Conservation (phyloP, 768 basidiomycete genomes). For the Boletus subcaerulescens region DNA sequence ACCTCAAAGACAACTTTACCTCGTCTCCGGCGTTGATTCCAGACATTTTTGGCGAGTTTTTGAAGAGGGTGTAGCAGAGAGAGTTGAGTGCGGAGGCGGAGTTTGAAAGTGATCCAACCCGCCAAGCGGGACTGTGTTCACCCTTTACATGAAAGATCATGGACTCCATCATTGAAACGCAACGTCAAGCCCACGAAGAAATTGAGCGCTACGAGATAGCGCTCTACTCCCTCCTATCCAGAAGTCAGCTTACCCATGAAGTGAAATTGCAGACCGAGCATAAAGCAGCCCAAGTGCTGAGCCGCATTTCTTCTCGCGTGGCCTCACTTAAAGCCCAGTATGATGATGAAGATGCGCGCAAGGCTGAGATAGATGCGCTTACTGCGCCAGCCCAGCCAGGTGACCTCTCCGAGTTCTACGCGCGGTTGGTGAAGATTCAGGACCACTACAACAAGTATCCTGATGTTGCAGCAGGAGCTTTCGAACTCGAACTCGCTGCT, state of each 20-base stretch:
- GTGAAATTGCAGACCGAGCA: constrained; percentile 73
- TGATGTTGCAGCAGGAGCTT: constrained; percentile 75
- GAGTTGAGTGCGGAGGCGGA: constrained; percentile 38
- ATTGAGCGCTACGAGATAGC: constrained; percentile 89
- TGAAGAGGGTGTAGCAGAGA: constrained; percentile 33
- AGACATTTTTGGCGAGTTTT: constrained; percentile 57
- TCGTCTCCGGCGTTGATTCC: constrained; percentile 87
- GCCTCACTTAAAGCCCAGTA: constrained; percentile 68
- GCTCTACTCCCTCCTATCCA: constrained; percentile 78
- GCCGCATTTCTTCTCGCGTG: constrained; percentile 72
- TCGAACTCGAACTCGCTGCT: constrained; percentile 80
- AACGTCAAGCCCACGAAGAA: constrained; percentile 94
- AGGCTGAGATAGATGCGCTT: constrained; percentile 61
- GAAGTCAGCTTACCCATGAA: constrained; percentile 62
- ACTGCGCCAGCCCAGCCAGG: constrained; percentile 57
- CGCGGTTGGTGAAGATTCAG: constrained; percentile 92
- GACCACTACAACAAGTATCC: constrained; percentile 97
- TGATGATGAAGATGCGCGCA: constrained; percentile 70
- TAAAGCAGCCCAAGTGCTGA: constrained; percentile 85
- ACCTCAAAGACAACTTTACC: constrained; percentile 38
- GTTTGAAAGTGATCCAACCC: constrained; percentile 43
- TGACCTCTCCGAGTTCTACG: constrained; percentile 92
- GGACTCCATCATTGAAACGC: constrained; percentile 94
- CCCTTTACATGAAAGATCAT: constrained; percentile 38
- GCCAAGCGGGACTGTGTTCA: neutral